Evolutionary conservation across 2,329 filamentous ascomycete genomes (phyloP), one percentile per base, ranked within the genome.

Genomic region (Paraphaeosphaeria sporulosa): DNA sequence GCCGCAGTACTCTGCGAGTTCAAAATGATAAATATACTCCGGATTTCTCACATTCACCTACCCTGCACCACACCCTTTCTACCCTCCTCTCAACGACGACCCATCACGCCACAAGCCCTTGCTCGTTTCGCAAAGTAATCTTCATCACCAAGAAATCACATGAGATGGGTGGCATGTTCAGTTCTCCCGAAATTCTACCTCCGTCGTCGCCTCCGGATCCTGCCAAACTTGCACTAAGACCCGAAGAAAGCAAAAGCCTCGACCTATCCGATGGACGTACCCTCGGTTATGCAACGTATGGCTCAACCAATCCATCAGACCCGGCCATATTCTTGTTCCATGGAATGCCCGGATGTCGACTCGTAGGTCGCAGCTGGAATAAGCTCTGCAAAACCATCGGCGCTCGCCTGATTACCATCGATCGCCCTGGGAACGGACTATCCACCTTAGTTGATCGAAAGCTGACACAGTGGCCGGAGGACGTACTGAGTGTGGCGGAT

Each of bases 311-410:
- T 36, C 60, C 61, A 13, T 62, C 60, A 21, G 59, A 62, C 38
- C 64, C 64, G 21, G 60, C 60, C 6, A 57, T 66, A 51, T 61
- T 66, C 62, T 47, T 64, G 38, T 61, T 64, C 58, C 64, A 66
- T 51, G 64, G 64, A 43, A 50, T 66, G 47, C 62, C 64, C 43
- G 62, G 62, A 19, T 56, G 57, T 55, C 62, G 62, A 21, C 38
- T 62, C 34, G 49, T 55, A 46, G 62, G 62, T 43, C 62, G 62
- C 34, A 59, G 54, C 55, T 62, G 59, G 62, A 52, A 64, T 55
- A 64, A 53, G 47, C 27, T 64, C 57, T 64, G 62, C 60, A 46
- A 64, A 60, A 51, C 51, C 36, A 61, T 61, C 23, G 59, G 59
- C 43, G 47, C 60, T 46, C 63, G 63, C 52, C 49, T 67, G 49